Evolutionary conservation across 306 rosid genomes (phyloP).

Genomic region (Cucurbita ficifolia): DNA sequence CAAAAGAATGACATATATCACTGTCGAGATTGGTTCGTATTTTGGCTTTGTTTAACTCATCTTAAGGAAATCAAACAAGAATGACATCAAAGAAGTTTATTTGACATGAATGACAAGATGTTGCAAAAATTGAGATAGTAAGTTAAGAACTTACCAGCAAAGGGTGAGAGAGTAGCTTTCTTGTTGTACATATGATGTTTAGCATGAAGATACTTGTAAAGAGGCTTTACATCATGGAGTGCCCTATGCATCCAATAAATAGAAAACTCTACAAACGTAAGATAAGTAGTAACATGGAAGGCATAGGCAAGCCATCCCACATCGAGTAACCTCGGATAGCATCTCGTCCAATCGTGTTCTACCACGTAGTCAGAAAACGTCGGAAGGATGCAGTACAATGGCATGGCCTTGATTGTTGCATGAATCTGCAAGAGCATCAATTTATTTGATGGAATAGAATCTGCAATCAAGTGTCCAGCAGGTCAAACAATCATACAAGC

Average conservation of each 20-base stretch:
- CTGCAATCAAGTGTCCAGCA: constrained; percentile 31
- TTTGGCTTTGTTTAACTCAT: background rate
- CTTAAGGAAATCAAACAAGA: background rate
- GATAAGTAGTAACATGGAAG: constrained; percentile 36
- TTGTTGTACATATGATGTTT: constrained; percentile 88
- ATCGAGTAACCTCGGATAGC: constrained; percentile 50
- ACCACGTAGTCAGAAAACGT: constrained; percentile 56
- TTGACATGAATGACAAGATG: background rate
- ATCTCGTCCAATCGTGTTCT: constrained; percentile 69
- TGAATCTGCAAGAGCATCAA: constrained; percentile 75
- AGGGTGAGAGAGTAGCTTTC: constrained; percentile 89
- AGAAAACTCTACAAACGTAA: constrained; percentile 62
- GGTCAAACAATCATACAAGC: constrained; percentile 6
- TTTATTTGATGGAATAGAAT: constrained; percentile 58
- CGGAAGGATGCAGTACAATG: constrained; percentile 70
- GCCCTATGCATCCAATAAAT: constrained; percentile 92
- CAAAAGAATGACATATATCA: too few species aligned
- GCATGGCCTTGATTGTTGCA: constrained; percentile 87
- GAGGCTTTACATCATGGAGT: constrained; percentile 89
- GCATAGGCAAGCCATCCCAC: constrained; percentile 46
- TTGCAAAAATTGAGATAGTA: constrained; percentile 1
- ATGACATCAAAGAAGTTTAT: background rate
- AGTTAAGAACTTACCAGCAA: constrained; percentile 57
- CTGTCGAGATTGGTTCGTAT: background rate
- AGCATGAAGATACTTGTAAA: constrained; percentile 79